A percentile compares a stretch with the other conserved stretches of the same genome.
Conservation (phyloP, 106 monocot genomes). For the Allium cepa region DNA sequence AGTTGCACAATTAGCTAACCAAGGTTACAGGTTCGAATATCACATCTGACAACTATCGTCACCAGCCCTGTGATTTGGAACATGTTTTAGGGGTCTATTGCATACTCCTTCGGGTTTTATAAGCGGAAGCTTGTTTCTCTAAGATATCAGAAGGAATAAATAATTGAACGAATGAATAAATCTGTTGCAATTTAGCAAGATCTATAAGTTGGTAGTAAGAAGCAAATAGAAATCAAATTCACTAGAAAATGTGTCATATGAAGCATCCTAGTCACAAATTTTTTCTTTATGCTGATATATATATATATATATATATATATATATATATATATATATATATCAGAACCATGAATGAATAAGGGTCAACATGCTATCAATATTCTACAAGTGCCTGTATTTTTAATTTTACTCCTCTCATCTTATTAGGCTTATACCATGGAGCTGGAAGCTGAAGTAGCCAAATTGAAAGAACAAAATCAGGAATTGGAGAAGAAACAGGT, state of each 20-base stretch:
- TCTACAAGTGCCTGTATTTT: background rate
- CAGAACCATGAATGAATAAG: background rate
- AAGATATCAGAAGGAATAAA: background rate
- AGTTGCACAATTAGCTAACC: no score
- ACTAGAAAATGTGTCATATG: no score
- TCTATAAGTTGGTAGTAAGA: background rate
- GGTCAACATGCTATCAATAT: background rate
- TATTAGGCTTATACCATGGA: slow-evolving; percentile 70
- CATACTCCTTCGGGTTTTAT: no score
- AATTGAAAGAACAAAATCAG: slow-evolving; percentile 58
- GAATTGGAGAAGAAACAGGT: slow-evolving; percentile 90
- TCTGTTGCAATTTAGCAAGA: background rate
- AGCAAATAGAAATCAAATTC: background rate
- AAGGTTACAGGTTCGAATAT: no score
- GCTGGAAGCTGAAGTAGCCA: slow-evolving; percentile 58
- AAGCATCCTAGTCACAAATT: background rate
- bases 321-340: background rate
- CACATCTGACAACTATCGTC: no score
- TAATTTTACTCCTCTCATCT: background rate
- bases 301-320: background rate
- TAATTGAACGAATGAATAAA: background rate
- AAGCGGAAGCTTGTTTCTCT: no score
- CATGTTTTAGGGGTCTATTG: no score
- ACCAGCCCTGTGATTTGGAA: no score
- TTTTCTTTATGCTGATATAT: background rate